Evolutionary conservation across 75 land plant genomes (phyloP), one percentile per base, ranked within the genome.

Genomic region (Cupressus sempervirens): DNA sequence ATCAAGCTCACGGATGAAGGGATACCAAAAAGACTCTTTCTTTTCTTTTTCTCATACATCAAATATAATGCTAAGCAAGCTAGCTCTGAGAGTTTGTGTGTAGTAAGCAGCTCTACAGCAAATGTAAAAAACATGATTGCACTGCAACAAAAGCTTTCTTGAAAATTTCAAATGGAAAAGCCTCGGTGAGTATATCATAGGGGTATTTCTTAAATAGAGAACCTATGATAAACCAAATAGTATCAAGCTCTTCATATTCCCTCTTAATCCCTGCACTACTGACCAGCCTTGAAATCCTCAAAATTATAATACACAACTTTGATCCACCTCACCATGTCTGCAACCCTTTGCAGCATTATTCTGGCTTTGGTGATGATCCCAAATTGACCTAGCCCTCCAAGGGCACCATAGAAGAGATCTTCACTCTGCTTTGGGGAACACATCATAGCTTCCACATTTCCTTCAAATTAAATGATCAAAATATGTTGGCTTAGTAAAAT

Each of bases 31-130:
- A 14, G 99, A 98, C 81, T 94, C 91, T 84, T 96, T 48, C 99
- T 98, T 86, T 93, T 98, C 82, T 98, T 98, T 87, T 98, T 98
- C 88, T 98, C 99, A 88, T 98, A 98, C n/a, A n/a, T n/a, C n/a
- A n/a, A n/a, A n/a, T n/a, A n/a, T n/a, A n/a, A n/a, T n/a, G n/a
- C n/a, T n/a, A 98, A 91, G 86, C 99, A 98, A 12, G 99, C 99
- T 79, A 98, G 85, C 86, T 98, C 99, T 40, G 99, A 98, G 20
- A 98, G 90, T 84, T 96, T 98, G 87, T 96, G 96, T 62, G 99
- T 96, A 20, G 99, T 96, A 76, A 98, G 85, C 15, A 98, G 87
- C 81, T 98, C 99, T 75, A 98, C 99, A 96, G 95, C 84, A 90
- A n/a, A n/a, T n/a, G n/a, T n/a, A n/a, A n/a, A n/a, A n/a, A n/a